phyloP scores from a whole-genome alignment of 202 grass and related monocot genomes.

The Schoenoplectus triqueter region DNA sequence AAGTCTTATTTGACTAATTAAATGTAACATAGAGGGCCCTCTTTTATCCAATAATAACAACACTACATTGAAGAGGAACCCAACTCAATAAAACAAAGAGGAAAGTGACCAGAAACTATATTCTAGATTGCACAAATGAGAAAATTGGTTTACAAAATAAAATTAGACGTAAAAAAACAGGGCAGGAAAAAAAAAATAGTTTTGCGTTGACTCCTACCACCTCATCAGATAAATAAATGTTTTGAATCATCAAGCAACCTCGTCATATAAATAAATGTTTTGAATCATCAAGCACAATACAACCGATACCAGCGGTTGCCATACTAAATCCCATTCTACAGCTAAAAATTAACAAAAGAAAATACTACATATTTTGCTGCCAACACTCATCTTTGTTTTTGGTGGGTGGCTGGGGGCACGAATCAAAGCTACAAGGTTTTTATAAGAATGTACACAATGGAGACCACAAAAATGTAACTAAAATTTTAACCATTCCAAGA shows the following conservation, averaged over 20 bases:
- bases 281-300: neutral
- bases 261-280: too few relatives aligned
- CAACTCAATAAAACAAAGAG: constrained; percentile 10
- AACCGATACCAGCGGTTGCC: neutral
- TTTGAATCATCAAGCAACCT: neutral
- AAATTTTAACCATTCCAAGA: neutral
- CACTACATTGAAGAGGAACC: neutral
- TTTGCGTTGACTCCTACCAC: constrained; percentile 20
- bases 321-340: constrained; percentile 11
- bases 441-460: constrained; percentile 46
- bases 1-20: neutral
- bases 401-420: neutral
- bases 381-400: constrained; percentile 23
- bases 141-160: neutral
- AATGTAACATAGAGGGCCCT: neutral
- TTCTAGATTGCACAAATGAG: neutral
- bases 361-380: constrained; percentile 3
- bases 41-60: neutral
- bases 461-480: constrained; percentile 16
- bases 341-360: constrained; percentile 10
- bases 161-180: neutral
- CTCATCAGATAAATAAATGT: constrained; percentile 2
- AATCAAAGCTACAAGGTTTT: constrained; percentile 5
- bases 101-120: neutral
- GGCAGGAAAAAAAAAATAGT: neutral